A percentile compares a stretch with the other conserved stretches of the same genome.
Conservation (phyloP, 2,329 filamentous ascomycete genomes). For the Aureobasidium sp. region DNA sequence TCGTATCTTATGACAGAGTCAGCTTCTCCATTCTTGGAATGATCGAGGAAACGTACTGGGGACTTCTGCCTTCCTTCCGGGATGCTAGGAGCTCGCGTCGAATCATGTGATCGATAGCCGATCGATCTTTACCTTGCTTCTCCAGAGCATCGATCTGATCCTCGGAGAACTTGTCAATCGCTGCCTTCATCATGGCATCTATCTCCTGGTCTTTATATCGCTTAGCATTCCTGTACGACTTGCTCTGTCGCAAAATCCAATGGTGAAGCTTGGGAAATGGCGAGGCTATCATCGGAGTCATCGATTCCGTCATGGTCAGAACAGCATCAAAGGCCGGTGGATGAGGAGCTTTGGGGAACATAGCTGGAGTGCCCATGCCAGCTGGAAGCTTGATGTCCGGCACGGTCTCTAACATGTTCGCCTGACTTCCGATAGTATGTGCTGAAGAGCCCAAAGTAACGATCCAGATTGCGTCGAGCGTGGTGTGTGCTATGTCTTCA, state of each 20-base stretch:
- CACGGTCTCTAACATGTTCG: slow-evolving; percentile 14
- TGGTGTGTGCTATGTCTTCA: slow-evolving; percentile 29
- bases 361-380: slow-evolving; percentile 11
- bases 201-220: slow-evolving; percentile 26
- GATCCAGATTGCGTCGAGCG: slow-evolving; percentile 35
- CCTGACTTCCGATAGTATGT: slow-evolving; percentile 21
- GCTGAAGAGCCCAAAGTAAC: slow-evolving; percentile 30
- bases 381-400: slow-evolving; percentile 7
- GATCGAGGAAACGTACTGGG: slow-evolving; percentile 16
- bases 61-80: slow-evolving; percentile 26
- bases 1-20: slow-evolving; percentile 16
- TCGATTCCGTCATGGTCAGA: slow-evolving; percentile 18
- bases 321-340: slow-evolving; percentile 20
- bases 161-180: slow-evolving; percentile 21
- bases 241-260: slow-evolving; percentile 17
- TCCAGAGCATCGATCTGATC: slow-evolving; percentile 19
- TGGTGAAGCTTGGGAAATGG: slow-evolving; percentile 22
- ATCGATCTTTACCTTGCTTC: slow-evolving; percentile 24
- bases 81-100: slow-evolving; percentile 28
- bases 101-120: slow-evolving; percentile 31
- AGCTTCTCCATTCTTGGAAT: not conserved
- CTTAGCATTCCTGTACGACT: slow-evolving; percentile 12
- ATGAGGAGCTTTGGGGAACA: slow-evolving; percentile 18
- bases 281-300: slow-evolving; percentile 19
- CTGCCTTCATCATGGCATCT: slow-evolving; percentile 26